These are phyloP conservation scores for Cutaneotrichosporon cyanovorans DNA, from an alignment of 1,284 basidiomycete species.

Conservation along the genomic window DNA sequence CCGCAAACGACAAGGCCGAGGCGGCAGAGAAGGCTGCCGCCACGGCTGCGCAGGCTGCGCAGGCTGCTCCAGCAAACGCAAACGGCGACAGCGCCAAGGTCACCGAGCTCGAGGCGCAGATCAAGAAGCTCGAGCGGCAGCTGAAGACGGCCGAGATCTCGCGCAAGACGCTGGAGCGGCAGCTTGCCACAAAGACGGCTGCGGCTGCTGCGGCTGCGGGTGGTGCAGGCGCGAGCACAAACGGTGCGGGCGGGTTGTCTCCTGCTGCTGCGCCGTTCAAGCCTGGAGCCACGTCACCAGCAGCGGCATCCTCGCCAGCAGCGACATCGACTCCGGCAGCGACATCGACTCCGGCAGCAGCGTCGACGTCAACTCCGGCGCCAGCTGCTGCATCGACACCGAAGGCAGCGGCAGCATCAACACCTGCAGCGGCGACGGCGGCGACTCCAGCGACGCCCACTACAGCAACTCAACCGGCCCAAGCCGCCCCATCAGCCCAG, in stretches of 20 bases:
- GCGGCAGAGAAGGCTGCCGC: constrained; percentile 6
- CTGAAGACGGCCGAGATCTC: constrained; percentile 26
- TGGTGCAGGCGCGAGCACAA: no score
- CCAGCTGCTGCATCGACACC: no score
- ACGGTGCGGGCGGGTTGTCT: no score
- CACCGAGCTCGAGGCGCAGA: constrained; percentile 27
- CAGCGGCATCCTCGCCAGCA: constrained; percentile 3
- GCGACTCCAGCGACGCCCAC: neutral
- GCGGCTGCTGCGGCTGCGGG: constrained; percentile 3
- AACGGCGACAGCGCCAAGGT: constrained; percentile 26
- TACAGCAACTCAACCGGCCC: neutral
- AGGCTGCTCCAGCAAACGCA: constrained; percentile 21
- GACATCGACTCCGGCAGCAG: neutral
- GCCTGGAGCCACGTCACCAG: constrained; percentile 10
- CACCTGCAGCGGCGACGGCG: neutral
- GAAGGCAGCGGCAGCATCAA: constrained; percentile 4
- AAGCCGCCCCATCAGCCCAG: neutral
- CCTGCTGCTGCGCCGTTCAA: constrained; percentile 20
- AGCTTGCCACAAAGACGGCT: neutral
- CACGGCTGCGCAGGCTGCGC: neutral
- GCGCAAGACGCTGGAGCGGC: constrained; percentile 20
- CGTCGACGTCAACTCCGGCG: constrained; percentile 2
- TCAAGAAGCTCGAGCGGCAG: constrained; percentile 33
- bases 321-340: constrained; percentile 8
- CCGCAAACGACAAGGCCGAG: constrained; percentile 2